These are phyloP conservation scores for Meyerozyma sp. DNA, from an alignment of 1,139 yeast genomes.

Conservation along the genomic window DNA sequence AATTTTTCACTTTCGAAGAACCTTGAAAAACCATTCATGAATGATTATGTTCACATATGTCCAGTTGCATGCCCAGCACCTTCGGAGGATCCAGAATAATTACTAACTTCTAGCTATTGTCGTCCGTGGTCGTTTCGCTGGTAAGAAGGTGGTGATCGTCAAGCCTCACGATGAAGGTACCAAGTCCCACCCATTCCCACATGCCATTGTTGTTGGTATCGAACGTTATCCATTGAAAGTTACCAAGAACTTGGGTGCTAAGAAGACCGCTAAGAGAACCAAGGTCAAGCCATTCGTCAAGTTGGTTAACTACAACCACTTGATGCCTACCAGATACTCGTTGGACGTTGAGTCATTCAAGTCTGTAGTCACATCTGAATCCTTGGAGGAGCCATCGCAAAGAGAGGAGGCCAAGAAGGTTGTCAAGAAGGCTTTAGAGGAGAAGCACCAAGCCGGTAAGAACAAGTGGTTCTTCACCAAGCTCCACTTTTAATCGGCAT, in stretches of 20 bases:
- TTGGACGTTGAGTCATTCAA: conserved; percentile 96
- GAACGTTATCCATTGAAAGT: conserved; percentile 99
- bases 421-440: conserved; percentile 98
- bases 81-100: conserved; percentile 15
- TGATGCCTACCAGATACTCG: conserved; percentile 99
- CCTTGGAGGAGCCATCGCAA: conserved; percentile 97
- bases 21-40: too few species aligned
- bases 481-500: conserved; percentile 75
- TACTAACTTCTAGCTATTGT: conserved; percentile 72
- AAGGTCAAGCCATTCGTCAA: conserved; percentile 99
- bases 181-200: conserved; percentile 98
- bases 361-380: conserved; percentile 84
- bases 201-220: conserved; percentile 98
- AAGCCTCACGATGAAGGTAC: conserved; percentile 99
- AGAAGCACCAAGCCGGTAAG: conserved; percentile 99
- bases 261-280: conserved; percentile 96
- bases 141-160: conserved; percentile 99
- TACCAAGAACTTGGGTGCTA: conserved; percentile 90
- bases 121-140: conserved; percentile 99
- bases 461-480: conserved; percentile 99
- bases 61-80: too few species aligned
- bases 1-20: too few species aligned
- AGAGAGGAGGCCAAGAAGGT: conserved; percentile 99
- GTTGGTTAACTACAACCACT: conserved; percentile 99
- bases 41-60: too few species aligned